Base-by-base conservation (phyloP, 805 yeast species). In the Wickerhamiella galacta region DNA sequence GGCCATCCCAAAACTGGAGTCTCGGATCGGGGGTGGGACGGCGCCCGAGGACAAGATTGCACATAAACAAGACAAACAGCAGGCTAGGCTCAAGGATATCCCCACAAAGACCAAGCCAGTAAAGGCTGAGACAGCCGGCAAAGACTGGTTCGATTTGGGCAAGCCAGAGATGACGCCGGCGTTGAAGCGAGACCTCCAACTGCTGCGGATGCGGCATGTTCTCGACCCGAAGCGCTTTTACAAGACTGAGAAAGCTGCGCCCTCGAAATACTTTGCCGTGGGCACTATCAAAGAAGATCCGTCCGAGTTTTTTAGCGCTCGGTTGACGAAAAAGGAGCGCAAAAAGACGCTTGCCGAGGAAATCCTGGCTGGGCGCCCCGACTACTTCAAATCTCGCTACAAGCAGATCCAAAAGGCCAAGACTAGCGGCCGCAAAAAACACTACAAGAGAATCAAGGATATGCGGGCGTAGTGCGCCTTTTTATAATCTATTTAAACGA, bases 161-260 rank as follows among this genome's bases (percentile, higher is more conserved):
- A 73, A 70, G 43, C 72, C 75, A 4, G 90, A 78, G 44, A 55
- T 79, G 39, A 78, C 92, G 7, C 71, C 75, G 2, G 64, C 66
- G 19, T 51, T 79, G 15, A 77, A 77, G 48, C 64, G 93, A 38
- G 96, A 90, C 52, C 51, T 90, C 44, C 61, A 72, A 47, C 57
- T 90, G 11, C 62, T 90, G 38, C 75, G 81, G 48, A 80, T 87
- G 59, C 72, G 98, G 56, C 76, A 78, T 35, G 94, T 83, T 7
- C 63, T 90, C 40, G 96, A 90, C 51, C 96, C 95, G 6, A 90
- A 90, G 57, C 69, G 95, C 46, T 94, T 82, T 56, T 90, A 90
- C 57, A 82, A 80, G 56, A 81, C 80, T 52, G 90, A 77, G 38
- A 76, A 83, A 77, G 46, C 46, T 20, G 65, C 63, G 31, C 63